These are phyloP conservation scores for Ogataea saltuana DNA, from an alignment of 805 yeast genomes.

Conservation along the genomic window DNA sequence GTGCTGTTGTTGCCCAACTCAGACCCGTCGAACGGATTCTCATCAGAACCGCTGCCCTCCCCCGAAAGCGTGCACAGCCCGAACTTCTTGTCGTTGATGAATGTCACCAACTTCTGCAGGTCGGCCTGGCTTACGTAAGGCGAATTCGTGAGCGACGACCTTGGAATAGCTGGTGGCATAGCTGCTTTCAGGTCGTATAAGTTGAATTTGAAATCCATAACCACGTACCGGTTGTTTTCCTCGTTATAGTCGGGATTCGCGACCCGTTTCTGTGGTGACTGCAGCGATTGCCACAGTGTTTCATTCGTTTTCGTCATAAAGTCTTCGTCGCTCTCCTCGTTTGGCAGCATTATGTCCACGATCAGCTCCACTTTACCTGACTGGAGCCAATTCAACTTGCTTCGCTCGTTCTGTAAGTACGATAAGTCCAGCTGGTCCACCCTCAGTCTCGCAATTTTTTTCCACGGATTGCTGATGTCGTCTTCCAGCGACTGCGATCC, in stretches of 20 bases:
- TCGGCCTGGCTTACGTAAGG: conserved; percentile 61
- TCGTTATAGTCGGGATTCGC: conserved; percentile 13
- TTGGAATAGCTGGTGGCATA: conserved; percentile 48
- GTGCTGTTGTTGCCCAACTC: conserved; percentile 28
- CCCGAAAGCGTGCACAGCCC: conserved; percentile 27
- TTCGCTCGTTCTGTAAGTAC: conserved; percentile 27
- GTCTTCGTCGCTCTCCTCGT: conserved; percentile 36
- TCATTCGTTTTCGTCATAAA: conserved; percentile 13
- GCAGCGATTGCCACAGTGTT: conserved; percentile 6
- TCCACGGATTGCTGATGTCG: conserved; percentile 42
- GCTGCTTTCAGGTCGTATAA: conserved; percentile 63
- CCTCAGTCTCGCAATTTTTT: conserved; percentile 48
- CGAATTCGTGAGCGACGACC: conserved; percentile 50
- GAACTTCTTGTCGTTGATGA: conserved; percentile 50
- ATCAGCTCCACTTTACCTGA: conserved; percentile 69
- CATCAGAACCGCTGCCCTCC: conserved; percentile 18
- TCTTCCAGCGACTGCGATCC: conserved; percentile 29
- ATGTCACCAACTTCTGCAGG: conserved; percentile 60
- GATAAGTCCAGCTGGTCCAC: conserved; percentile 40
- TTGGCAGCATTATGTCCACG: conserved; percentile 74
- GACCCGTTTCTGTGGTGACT: not conserved
- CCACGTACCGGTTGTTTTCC: conserved; percentile 51
- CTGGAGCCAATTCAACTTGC: conserved; percentile 69
- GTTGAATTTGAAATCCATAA: conserved; percentile 65
- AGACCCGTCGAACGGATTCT: conserved; percentile 32